Base-by-base conservation (phyloP, 1,284 basidiomycete species). In the Xerocomus minutiporus region DNA sequence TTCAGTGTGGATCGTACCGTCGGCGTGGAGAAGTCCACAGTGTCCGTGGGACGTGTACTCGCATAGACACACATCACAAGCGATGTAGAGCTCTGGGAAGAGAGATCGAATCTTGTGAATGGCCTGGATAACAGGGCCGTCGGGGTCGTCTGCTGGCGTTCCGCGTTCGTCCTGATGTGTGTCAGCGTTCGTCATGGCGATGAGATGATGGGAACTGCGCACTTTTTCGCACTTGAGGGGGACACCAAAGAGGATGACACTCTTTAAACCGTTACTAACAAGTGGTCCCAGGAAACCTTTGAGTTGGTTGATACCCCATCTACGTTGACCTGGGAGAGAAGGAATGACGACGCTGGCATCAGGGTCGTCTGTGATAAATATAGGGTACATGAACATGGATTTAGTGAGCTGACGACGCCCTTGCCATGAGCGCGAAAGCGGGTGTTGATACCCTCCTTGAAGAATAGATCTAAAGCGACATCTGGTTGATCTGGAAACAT, bases 1-100 rank as follows among this genome's bases (percentile, higher is more conserved):
- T 12, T 74, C 75, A 43, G 84, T 84, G 70, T 92, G 74, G 71
- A 94, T 87, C 2, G 84, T 83, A 13, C 88, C 87, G 61, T 93
- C 88, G 1, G 68, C 56, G 59, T 86, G 71, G 28, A 96, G 82
- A 55, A 93, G 69, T 28, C 97, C 97, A 65, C 96, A 99, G 74
- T 99, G 97, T 0, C 97, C 97, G 67, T 99, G 95, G 46, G 91
- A 91, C 11, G 97, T 98, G 77, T 99, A 99, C 72, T 99, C 97
- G 79, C 97, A 99, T n/a, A 99, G 83, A 67, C 97, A 99, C 28
- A 99, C 97, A 66, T 99, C 97, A 64, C 84, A 84, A 0, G 93
- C 91, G 61, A 99, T 86, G 75, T 93, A 92, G 25, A 95, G 74
- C 11, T 78, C 69, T 1, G 97, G 96, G 74, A 88, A 99, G 53